Conservation (phyloP, 768 basidiomycete species). For the Termitomyces bulborhizus region DNA sequence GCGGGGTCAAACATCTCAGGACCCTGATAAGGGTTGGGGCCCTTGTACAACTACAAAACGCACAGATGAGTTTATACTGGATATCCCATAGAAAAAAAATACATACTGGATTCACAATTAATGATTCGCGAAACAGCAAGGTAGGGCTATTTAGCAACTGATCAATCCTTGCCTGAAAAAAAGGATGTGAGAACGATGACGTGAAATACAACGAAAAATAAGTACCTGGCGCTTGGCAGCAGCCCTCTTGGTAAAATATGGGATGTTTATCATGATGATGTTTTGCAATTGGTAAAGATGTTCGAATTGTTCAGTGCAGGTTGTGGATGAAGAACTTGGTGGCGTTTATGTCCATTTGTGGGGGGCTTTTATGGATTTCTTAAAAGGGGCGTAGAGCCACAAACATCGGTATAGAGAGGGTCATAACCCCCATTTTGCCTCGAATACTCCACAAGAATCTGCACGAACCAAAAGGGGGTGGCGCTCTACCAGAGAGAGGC, state of each 20-base stretch:
- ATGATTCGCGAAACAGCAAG: neutral
- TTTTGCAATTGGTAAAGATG: neutral
- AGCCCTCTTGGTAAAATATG: neutral
- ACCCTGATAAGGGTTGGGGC: neutral
- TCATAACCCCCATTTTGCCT: neutral
- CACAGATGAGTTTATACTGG: neutral
- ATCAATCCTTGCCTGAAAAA: constrained; percentile 1
- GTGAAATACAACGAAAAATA: neutral
- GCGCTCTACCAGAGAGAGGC: neutral
- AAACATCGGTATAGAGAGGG: neutral
- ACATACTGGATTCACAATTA: constrained; percentile 4
- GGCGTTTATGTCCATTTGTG: neutral
- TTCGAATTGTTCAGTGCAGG: neutral
- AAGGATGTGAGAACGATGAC: neutral
- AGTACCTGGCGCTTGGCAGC: neutral
- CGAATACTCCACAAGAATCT: neutral
- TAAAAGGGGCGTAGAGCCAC: neutral
- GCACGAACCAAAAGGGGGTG: constrained; percentile 3
- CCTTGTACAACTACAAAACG: neutral
- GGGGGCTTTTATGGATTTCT: neutral
- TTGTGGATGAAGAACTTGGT: neutral
- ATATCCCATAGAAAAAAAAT: accelerated
- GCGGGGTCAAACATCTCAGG: constrained; percentile 1
- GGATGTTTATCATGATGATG: neutral
- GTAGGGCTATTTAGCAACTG: neutral